These are phyloP conservation scores for Phyllosticta ampelicida DNA, from an alignment of 2,329 filamentous ascomycete species.

Conservation along the genomic window DNA sequence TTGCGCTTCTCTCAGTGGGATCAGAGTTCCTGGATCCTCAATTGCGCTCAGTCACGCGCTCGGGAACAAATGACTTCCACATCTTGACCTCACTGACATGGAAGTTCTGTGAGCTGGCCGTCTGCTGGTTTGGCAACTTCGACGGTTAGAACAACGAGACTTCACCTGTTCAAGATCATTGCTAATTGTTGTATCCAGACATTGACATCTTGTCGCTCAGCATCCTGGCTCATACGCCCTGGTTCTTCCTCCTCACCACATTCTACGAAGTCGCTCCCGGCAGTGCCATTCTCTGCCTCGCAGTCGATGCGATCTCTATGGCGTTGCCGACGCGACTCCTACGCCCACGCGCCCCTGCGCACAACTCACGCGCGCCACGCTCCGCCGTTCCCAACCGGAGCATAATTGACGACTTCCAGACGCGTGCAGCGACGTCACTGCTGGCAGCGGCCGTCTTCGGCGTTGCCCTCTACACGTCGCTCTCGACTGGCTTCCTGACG, in stretches of 20 bases:
- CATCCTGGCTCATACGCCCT: conserved; percentile 63
- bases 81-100: conserved; percentile 43
- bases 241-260: conserved; percentile 60
- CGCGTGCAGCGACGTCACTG: conserved; percentile 48
- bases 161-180: background rate
- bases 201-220: conserved; percentile 35
- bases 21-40: conserved; percentile 52
- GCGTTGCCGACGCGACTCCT: conserved; percentile 66
- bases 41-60: conserved; percentile 55
- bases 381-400: conserved; percentile 29
- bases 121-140: conserved; percentile 64
- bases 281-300: conserved; percentile 51
- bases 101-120: conserved; percentile 54
- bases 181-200: conserved; percentile 22
- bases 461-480: conserved; percentile 58
- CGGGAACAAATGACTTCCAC: conserved; percentile 51
- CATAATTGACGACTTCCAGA: conserved; percentile 28
- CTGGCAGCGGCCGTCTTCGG: conserved; percentile 65
- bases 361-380: conserved; percentile 42
- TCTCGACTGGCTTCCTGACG: conserved; percentile 56
- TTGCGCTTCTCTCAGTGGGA: conserved; percentile 52
- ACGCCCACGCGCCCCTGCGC: conserved; percentile 54
- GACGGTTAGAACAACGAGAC: conserved; percentile 46
- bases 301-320: conserved; percentile 58
- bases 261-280: conserved; percentile 63